A percentile compares a stretch with the other conserved stretches of the same genome.
Evolutionary conservation across 2,329 filamentous ascomycete species (phyloP).

Genomic region (Claviceps fusiformis): DNA sequence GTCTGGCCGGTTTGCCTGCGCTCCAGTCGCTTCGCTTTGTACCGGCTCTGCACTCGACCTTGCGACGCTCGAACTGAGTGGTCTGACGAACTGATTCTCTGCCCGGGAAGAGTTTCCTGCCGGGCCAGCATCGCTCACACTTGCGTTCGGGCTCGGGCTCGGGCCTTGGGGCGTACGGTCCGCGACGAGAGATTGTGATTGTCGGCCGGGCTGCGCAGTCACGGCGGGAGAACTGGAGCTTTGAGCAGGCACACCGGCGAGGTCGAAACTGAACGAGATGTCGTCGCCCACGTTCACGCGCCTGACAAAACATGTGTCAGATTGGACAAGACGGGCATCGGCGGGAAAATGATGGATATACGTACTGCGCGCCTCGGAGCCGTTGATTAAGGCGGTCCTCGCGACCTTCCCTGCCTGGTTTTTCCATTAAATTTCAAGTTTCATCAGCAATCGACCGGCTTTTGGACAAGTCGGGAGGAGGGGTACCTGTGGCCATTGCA

Average conservation of each 20-base stretch:
- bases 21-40: not conserved
- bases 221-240: conserved; percentile 6
- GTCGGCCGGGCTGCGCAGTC: not conserved
- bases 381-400: conserved; percentile 51
- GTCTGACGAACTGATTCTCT: not conserved
- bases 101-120: not conserved
- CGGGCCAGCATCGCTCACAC: not conserved
- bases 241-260: conserved; percentile 26
- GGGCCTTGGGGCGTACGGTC: not conserved
- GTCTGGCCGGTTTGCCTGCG: not conserved
- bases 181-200: not conserved
- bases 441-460: not conserved
- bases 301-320: conserved; percentile 18
- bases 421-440: no score
- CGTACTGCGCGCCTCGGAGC: conserved; percentile 51
- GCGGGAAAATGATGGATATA: not conserved
- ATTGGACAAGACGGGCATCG: not conserved
- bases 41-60: not conserved
- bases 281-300: conserved; percentile 47
- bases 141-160: not conserved
- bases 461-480: not conserved
- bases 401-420: conserved; percentile 31
- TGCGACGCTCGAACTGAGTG: conserved; percentile 5
- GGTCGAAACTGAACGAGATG: conserved; percentile 42
- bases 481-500: conserved; percentile 2